Evolutionary conservation across 202 grass and related monocot species (phyloP).

Genomic region (Carex arenaria): DNA sequence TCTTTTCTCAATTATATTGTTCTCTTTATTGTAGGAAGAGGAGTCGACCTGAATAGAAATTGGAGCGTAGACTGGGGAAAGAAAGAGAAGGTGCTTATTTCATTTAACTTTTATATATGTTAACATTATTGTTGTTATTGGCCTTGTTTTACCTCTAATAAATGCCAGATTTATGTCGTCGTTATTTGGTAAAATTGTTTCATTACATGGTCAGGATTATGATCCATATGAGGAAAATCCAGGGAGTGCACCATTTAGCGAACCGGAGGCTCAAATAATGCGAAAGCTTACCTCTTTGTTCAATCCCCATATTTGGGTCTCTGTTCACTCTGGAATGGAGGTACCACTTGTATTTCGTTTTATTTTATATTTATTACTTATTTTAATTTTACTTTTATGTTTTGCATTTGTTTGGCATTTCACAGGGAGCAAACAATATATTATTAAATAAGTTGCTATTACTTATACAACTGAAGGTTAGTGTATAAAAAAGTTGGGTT

Average conservation of each 20-base stretch:
- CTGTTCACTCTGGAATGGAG: constrained; percentile 99
- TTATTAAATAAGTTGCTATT: neutral
- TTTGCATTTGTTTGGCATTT: neutral
- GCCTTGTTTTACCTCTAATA: neutral
- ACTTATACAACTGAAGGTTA: neutral
- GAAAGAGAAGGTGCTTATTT: constrained; percentile 79
- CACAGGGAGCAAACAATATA: neutral
- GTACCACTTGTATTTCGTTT: constrained; percentile 28
- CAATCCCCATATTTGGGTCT: constrained; percentile 97
- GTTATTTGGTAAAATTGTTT: constrained; percentile 9
- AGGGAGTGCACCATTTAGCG: constrained; percentile 79
- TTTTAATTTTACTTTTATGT: neutral
- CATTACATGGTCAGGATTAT: constrained; percentile 61
- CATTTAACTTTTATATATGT: neutral
- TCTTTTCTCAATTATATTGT: constrained; percentile 3
- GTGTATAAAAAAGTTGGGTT: neutral
- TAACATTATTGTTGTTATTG: neutral
- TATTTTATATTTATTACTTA: neutral
- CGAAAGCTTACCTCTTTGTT: constrained; percentile 68
- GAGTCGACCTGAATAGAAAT: constrained; percentile 98
- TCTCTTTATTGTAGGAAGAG: constrained; percentile 64
- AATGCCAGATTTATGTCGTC: constrained; percentile 5
- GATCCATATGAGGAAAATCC: constrained; percentile 93
- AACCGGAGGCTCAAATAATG: constrained; percentile 96
- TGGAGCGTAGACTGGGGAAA: constrained; percentile 99